These are phyloP conservation scores for Tinospora cordifolia DNA, from an alignment of 164 flowering plant genomes.

Conservation along the genomic window DNA sequence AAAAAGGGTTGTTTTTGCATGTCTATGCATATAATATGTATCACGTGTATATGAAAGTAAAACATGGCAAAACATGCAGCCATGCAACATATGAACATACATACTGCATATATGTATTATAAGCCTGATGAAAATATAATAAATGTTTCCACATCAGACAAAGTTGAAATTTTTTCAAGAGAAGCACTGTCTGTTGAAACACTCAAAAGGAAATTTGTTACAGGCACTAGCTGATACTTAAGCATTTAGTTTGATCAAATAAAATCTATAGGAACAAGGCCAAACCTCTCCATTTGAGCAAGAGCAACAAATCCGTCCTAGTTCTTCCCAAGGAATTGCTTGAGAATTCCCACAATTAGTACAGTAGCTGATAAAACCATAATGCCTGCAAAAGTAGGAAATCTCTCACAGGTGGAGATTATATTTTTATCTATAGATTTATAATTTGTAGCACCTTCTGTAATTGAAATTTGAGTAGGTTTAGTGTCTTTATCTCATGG, in stretches of 20 bases:
- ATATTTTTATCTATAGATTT: background rate
- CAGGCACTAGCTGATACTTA: background rate
- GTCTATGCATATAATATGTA: too few species aligned
- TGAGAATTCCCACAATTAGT: slow-evolving; percentile 62
- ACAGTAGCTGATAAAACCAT: slow-evolving; percentile 79
- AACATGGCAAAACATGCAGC: too few species aligned
- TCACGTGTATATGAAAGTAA: too few species aligned
- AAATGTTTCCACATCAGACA: too few species aligned
- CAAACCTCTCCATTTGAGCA: slow-evolving; percentile 47
- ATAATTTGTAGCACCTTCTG: background rate
- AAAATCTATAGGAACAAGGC: background rate
- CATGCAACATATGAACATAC: too few species aligned
- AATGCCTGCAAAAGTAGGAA: slow-evolving; percentile 38
- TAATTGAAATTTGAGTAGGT: too few species aligned
- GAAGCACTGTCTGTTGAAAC: too few species aligned
- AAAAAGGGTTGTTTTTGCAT: too few species aligned
- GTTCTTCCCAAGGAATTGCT: slow-evolving; percentile 56
- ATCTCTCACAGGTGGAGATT: background rate
- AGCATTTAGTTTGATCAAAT: background rate
- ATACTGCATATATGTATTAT: too few species aligned
- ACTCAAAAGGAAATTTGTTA: too few species aligned
- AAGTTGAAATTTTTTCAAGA: too few species aligned
- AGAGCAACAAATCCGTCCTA: slow-evolving; percentile 60
- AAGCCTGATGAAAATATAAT: too few species aligned
- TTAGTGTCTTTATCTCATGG: background rate